Conservation (phyloP, 1,284 basidiomycete genomes). For the Ceratobasidium sp. region DNA sequence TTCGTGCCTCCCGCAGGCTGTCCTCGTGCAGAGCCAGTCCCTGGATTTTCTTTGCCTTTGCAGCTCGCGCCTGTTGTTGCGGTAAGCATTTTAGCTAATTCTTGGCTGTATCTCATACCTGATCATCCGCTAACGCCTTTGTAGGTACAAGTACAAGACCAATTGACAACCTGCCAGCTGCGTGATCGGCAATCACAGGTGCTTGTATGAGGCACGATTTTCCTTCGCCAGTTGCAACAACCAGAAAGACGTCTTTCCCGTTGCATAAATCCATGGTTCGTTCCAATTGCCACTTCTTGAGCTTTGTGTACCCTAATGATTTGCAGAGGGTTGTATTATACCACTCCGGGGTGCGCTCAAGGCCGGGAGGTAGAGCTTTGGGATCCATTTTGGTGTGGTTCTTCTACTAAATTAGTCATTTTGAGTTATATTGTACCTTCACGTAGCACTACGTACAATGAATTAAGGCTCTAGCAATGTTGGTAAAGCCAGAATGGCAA, state of each 20-base stretch:
- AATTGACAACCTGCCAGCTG: neutral
- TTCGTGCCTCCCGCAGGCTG: neutral
- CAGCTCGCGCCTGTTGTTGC: neutral
- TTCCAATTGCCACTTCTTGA: constrained; percentile 1
- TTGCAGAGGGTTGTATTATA: neutral
- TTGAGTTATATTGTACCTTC: neutral
- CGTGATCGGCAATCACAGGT: neutral
- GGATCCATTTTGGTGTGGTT: neutral
- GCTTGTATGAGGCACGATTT: constrained; percentile 9
- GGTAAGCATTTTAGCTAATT: neutral
- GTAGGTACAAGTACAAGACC: neutral
- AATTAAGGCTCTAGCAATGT: neutral
- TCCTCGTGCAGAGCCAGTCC: constrained; percentile 3
- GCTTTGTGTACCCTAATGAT: neutral
- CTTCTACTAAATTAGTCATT: neutral
- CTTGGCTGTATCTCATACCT: neutral
- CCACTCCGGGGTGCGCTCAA: neutral
- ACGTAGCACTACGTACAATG: neutral
- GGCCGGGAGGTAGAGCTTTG: neutral
- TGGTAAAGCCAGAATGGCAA: neutral
- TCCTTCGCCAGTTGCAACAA: neutral
- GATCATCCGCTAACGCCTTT: constrained; percentile 8
- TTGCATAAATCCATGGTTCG: neutral
- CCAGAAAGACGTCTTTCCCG: neutral
- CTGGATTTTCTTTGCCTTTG: neutral